Evolutionary conservation across 352 stramenopile genomes (phyloP).

Genomic region (Phytophthora syringae): DNA sequence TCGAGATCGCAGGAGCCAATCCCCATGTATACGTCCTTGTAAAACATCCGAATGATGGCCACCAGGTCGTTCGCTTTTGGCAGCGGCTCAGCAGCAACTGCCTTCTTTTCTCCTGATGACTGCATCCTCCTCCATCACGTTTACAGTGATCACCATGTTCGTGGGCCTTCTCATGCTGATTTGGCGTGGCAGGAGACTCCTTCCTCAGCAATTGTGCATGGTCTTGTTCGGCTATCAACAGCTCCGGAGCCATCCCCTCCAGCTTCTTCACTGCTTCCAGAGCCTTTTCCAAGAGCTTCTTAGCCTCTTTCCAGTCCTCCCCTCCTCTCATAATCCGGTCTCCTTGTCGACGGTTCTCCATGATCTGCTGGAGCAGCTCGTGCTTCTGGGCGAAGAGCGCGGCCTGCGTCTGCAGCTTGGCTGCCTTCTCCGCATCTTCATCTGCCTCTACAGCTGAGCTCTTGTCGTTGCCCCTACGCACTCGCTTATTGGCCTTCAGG

Average conservation of each 20-base stretch:
- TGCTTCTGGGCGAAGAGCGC: slow-evolving; percentile 56
- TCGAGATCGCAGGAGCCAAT: slow-evolving; percentile 54
- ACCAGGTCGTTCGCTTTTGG: slow-evolving; percentile 56
- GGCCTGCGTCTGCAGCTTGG: slow-evolving; percentile 39
- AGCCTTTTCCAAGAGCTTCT: slow-evolving; percentile 40
- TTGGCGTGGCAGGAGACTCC: slow-evolving; percentile 16
- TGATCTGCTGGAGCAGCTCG: slow-evolving; percentile 52
- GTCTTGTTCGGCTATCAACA: slow-evolving; percentile 38
- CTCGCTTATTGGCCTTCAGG: slow-evolving; percentile 63
- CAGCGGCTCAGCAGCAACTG: slow-evolving; percentile 11
- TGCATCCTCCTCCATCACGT: slow-evolving; percentile 15
- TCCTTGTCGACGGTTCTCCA: slow-evolving; percentile 46
- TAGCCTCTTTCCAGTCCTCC: slow-evolving; percentile 17
- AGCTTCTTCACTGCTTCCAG: slow-evolving; percentile 42
- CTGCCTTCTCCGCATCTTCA: slow-evolving; percentile 2
- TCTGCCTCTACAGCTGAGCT: background rate
- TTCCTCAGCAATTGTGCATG: slow-evolving; percentile 13
- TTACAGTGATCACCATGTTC: slow-evolving; percentile 2
- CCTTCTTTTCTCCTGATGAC: slow-evolving; percentile 19
- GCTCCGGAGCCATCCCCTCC: slow-evolving; percentile 45
- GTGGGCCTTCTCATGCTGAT: slow-evolving; percentile 5
- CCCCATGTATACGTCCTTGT: slow-evolving; percentile 67
- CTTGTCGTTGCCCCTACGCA: slow-evolving; percentile 7
- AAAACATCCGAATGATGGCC: slow-evolving; percentile 73
- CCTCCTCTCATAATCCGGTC: slow-evolving; percentile 37